Evolutionary conservation across 305 asterid genomes (phyloP), one percentile per base, ranked within the genome.

Genomic region (Rubia peregrina): DNA sequence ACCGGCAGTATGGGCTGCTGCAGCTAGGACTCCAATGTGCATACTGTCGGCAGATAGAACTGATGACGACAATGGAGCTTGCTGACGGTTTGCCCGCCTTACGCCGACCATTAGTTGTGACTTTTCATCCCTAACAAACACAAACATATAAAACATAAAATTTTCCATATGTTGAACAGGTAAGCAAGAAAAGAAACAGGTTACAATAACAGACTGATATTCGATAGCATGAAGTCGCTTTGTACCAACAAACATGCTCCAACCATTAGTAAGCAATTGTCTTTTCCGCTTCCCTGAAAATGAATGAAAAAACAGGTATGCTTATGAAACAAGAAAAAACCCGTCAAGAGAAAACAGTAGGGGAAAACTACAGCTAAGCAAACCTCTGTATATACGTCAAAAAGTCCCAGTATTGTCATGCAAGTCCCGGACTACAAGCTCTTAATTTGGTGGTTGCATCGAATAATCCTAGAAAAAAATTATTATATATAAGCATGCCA

Each of bases 231-330:
- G 84, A 57, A 92, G 96, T 73, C 98, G 80, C 80, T 92, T 92
- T 40, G 96, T 92, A 49, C 98, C 96, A 68, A 92, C 95, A 75
- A 92, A 92, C 98, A 90, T 90, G 78, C 96, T 92, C 98, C 98
- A 92, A 33, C 98, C 98, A 0, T 96, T 92, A 19, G 97, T 92
- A 13, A 92, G 91, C 73, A 92, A 96, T 81, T 92, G 98, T 65
- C 96, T 79, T 76, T 88, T 92, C 2, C 96, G 98, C 86, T 90
- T 96, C 78, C 98, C 98, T 92, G 76, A 69, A 85, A 75, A 0
- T 14, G 72, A 59, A 24, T 10, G 30, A 42, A 73, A 68, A 13
- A 61, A 26, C 72, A 38, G 59, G 12, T 64, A 73, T 36, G 40
- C 26, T 22, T 19, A 36, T 3, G 14, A 1, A 51, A n/a, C 7